A percentile compares a stretch with the other conserved stretches of the same genome.
These are phyloP conservation scores for Lagerstroemia fauriei DNA, from an alignment of 441 rosid genomes.

Conservation along the genomic window DNA sequence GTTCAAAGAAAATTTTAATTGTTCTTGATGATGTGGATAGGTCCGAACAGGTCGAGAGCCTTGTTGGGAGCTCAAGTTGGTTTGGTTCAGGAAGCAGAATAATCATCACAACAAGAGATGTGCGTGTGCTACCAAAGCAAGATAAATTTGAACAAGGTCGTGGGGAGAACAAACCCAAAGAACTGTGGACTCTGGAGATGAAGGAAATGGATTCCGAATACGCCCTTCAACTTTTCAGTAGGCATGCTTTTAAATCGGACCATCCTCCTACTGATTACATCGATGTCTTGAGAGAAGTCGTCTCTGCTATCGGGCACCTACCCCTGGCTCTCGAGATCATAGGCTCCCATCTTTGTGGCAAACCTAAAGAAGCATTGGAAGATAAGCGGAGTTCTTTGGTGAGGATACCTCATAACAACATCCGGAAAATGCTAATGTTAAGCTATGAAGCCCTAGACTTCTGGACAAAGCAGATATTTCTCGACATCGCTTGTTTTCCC, in stretches of 20 bases:
- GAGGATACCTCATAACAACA: neutral
- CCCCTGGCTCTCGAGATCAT: slow-evolving; percentile 7
- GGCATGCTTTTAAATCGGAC: neutral
- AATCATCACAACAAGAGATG: slow-evolving; percentile 6
- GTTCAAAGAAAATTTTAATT: neutral
- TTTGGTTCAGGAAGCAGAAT: slow-evolving; percentile 14
- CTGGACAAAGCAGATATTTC: slow-evolving; percentile 8
- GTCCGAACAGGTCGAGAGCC: neutral
- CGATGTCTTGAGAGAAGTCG: neutral
- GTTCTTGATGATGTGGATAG: neutral
- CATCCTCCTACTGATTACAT: neutral
- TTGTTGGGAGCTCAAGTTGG: neutral
- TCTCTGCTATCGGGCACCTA: neutral
- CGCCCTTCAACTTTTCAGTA: neutral
- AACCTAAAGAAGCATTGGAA: neutral
- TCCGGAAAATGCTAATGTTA: neutral
- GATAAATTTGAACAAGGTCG: neutral
- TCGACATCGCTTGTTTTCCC: slow-evolving; percentile 13
- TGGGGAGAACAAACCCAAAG: neutral
- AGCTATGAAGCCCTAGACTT: neutral
- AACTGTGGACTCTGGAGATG: neutral
- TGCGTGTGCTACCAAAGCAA: neutral
- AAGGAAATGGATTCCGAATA: neutral
- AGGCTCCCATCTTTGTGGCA: neutral
- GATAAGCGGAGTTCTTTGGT: neutral